Base-by-base conservation (phyloP, 2,329 filamentous ascomycete genomes). In the Aspergillus uvarum region DNA sequence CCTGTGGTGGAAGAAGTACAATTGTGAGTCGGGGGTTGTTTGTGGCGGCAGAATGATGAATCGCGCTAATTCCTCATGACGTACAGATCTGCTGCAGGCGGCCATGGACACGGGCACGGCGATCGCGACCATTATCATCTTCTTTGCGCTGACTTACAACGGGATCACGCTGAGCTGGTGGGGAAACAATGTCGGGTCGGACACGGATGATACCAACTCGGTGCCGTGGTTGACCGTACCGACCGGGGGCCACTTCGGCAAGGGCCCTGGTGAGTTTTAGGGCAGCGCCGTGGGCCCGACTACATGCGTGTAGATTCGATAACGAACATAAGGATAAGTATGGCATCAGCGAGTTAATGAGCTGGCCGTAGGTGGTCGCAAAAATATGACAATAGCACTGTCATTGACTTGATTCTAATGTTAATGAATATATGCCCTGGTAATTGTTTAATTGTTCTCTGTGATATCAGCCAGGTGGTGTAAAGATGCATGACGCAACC, bases 101-200 rank as follows among this genome's bases (percentile, higher is more conserved):
- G 70, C 71, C 0, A 73, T 75, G 68, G 72, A 75, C 58, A 75
- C 72, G 0, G 72, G 72, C 5, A 74, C 72, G 1, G 72, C 72
- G 0, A 58, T 74, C 4, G 70, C 68, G 1, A 73, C 70, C 0
- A 64, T 74, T 7, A 54, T 73, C 29, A 75, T 74, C 24, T 74
- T 75, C 59, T 73, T 73, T 52, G 71, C 69, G 0, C 62, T 74
- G 4, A 70, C 69, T 12, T 76, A 75, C 22, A 68, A 72, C 24
- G 63, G 65, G 22, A 63, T 71, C 24, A 67, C 52, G 12, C 64
- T 74, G 52, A 70, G 64, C 12, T 75, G 73, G 73, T 75, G 73
- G 73, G 73, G 73, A 1, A 75, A 75, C 26, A 72, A 60, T 0
- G 74, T 76, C 1, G 72, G 74, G 10, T 67, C 68, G 0, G 62